phyloP scores from a whole-genome alignment of 495 filamentous ascomycete species.

The Glutinoglossum americanum region DNA sequence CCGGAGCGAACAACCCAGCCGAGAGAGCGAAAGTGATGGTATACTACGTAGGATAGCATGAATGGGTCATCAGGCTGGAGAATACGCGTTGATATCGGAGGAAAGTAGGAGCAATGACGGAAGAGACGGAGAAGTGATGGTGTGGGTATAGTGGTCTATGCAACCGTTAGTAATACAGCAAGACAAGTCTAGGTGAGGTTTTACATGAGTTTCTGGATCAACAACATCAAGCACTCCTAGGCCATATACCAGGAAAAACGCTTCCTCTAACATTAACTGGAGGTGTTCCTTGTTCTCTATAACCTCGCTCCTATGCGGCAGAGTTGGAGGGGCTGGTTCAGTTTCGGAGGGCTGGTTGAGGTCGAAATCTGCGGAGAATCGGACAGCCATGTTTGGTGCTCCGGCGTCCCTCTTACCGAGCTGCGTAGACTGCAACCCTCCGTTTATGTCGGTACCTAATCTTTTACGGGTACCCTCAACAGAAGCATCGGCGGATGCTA shows the following conservation, averaged over 20 bases:
- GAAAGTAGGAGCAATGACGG: slow-evolving; percentile 46
- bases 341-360: slow-evolving; percentile 27
- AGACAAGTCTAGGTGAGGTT: slow-evolving; percentile 21
- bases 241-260: slow-evolving; percentile 73
- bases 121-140: slow-evolving; percentile 37
- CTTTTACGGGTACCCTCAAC: background rate
- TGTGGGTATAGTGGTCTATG: slow-evolving; percentile 39
- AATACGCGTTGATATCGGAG: slow-evolving; percentile 22
- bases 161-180: slow-evolving; percentile 38
- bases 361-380: slow-evolving; percentile 39
- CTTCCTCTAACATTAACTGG: slow-evolving; percentile 74
- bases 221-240: slow-evolving; percentile 55
- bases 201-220: slow-evolving; percentile 26
- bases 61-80: slow-evolving; percentile 59
- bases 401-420: background rate
- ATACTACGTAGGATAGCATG: slow-evolving; percentile 64
- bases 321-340: background rate
- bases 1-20: slow-evolving; percentile 92
- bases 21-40: slow-evolving; percentile 89
- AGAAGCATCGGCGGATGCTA: background rate
- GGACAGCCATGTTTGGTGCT: slow-evolving; percentile 29
- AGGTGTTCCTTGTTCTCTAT: slow-evolving; percentile 72
- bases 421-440: background rate
- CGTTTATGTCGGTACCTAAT: background rate
- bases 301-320: background rate